Evolutionary conservation across 768 basidiomycete genomes (phyloP).

Genomic region (Rhizopogon salebrosus): DNA sequence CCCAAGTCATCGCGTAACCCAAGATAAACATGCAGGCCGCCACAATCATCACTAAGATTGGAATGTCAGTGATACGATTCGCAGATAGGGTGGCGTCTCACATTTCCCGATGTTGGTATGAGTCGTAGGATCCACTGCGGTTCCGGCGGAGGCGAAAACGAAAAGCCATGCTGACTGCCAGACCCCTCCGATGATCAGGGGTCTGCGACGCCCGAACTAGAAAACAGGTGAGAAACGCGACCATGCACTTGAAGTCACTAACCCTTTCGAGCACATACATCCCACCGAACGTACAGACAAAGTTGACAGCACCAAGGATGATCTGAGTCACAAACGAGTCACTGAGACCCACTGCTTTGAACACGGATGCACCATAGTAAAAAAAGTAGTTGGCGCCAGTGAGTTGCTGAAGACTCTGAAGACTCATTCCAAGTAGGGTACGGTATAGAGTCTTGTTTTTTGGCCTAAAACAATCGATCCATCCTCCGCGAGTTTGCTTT

Average conservation of each 20-base stretch:
- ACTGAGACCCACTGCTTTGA: constrained; percentile 58
- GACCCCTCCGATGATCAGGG: constrained; percentile 62
- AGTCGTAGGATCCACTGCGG: constrained; percentile 46
- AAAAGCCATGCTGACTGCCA: constrained; percentile 73
- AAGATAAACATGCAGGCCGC: constrained; percentile 67
- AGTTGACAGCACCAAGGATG: constrained; percentile 72
- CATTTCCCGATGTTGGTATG: constrained; percentile 50
- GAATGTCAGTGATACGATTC: constrained; percentile 1
- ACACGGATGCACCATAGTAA: constrained; percentile 63
- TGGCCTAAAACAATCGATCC: constrained; percentile 64
- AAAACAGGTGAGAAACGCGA: background rate
- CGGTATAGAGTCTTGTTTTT: constrained; percentile 57
- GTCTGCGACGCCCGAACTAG: constrained; percentile 58
- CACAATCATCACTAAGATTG: constrained; percentile 48
- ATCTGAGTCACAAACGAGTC: constrained; percentile 72
- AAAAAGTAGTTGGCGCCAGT: constrained; percentile 70
- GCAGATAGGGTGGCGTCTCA: constrained; percentile 15
- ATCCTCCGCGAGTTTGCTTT: constrained; percentile 40
- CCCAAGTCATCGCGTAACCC: constrained; percentile 70
- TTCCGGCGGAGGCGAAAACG: constrained; percentile 69
- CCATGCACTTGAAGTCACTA: constrained; percentile 11
- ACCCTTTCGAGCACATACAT: constrained; percentile 68
- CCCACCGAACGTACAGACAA: constrained; percentile 66
- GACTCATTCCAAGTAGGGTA: constrained; percentile 55
- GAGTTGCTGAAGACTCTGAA: constrained; percentile 71